Percentiles rank a stretch among this genome's conserved stretches.
phyloP scores from a whole-genome alignment of 768 basidiomycete species.

The Tylopilus subfusipes region DNA sequence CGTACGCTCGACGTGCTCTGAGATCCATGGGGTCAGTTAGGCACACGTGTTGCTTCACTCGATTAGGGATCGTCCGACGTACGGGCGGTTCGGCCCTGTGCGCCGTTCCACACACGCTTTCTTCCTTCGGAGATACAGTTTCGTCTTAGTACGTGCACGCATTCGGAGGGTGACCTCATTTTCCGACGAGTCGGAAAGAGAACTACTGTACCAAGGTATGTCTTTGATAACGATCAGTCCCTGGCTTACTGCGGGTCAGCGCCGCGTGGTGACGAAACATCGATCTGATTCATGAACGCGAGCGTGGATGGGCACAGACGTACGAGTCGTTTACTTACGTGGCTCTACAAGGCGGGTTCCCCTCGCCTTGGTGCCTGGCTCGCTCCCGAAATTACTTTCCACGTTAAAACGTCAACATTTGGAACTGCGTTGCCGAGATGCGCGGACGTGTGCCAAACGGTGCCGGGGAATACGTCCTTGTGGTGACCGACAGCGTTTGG shows the following conservation, averaged over 20 bases:
- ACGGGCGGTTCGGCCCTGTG: too few species aligned
- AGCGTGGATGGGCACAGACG: background rate
- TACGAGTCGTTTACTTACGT: too few species aligned
- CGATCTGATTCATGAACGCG: background rate
- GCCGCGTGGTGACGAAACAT: background rate
- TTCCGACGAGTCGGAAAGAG: too few species aligned
- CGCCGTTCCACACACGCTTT: background rate
- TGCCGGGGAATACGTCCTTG: background rate
- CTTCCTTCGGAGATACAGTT: background rate
- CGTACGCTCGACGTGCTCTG: background rate
- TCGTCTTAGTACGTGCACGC: background rate
- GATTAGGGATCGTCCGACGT: too few species aligned
- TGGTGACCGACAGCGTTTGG: background rate
- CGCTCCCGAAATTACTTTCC: background rate
- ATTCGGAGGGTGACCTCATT: background rate
- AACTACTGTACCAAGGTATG: background rate
- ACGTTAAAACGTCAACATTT: background rate
- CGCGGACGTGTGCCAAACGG: background rate
- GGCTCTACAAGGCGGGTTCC: background rate
- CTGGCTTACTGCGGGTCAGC: background rate
- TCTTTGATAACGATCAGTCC: slow-evolving; percentile 4
- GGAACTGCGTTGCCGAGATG: background rate
- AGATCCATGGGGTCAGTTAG: background rate
- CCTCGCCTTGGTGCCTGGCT: slow-evolving; percentile 2
- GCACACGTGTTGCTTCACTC: background rate